These are phyloP conservation scores for Ulota crispa DNA, from an alignment of 225 moss, liverwort and hornwort species.

Conservation along the genomic window DNA sequence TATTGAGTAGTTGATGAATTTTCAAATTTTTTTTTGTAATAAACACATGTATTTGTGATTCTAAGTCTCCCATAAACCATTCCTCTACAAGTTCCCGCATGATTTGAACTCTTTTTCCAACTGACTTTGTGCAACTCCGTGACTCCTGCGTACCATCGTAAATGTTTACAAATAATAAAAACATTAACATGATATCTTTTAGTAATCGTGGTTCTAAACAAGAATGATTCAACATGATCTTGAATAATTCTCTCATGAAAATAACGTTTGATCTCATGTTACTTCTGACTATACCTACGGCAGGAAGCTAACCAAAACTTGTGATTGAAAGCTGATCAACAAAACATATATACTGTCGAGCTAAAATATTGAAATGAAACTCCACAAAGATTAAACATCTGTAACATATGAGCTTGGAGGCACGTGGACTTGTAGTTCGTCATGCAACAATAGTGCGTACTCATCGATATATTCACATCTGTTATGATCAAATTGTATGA, in stretches of 20 bases:
- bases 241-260: not conserved
- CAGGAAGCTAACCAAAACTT: not conserved
- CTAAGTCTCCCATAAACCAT: too few relatives aligned
- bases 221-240: not conserved
- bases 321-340: not conserved
- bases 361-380: conserved; percentile 2
- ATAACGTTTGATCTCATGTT: not conserved
- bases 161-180: too few relatives aligned
- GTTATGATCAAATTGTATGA: too few relatives aligned
- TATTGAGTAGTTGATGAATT: too few relatives aligned
- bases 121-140: conserved; percentile 96
- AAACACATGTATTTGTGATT: too few relatives aligned
- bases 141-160: conserved; percentile 59
- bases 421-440: too few relatives aligned
- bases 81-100: too few relatives aligned
- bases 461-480: too few relatives aligned
- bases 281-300: not conserved
- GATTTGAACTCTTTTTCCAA: conserved; percentile 91
- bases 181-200: not conserved
- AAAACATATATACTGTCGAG: too few relatives aligned
- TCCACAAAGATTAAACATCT: conserved; percentile 1
- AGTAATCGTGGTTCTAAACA: not conserved
- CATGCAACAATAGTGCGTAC: too few relatives aligned
- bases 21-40: too few relatives aligned
- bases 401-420: too few relatives aligned